These are phyloP conservation scores for Sarocladiaceae sp. DNA, from an alignment of 2,329 filamentous ascomycete species.

Conservation along the genomic window DNA sequence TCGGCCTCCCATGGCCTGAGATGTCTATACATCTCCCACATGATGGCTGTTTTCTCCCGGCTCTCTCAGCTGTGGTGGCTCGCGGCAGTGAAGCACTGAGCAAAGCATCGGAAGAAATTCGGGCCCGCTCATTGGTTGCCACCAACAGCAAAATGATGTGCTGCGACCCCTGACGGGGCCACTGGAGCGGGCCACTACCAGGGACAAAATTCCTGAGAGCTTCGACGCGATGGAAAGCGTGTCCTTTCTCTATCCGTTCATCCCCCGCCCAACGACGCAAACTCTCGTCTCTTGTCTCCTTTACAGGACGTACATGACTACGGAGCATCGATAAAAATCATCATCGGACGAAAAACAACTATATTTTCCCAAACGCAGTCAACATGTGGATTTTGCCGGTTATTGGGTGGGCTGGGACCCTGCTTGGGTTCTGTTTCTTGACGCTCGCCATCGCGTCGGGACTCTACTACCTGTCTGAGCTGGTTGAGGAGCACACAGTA, in stretches of 20 bases:
- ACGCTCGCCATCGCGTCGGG: slow-evolving; percentile 97
- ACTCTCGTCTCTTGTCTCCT: background rate
- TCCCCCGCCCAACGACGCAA: background rate
- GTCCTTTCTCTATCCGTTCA: background rate
- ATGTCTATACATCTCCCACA: too few species aligned
- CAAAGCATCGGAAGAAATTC: slow-evolving; percentile 1
- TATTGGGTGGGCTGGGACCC: slow-evolving; percentile 81
- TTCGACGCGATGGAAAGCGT: slow-evolving; percentile 8
- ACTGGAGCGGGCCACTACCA: background rate
- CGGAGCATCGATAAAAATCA: background rate
- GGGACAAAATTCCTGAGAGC: background rate
- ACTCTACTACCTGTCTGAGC: slow-evolving; percentile 95
- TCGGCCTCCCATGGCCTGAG: background rate
- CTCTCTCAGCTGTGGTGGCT: too few species aligned
- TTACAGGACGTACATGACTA: too few species aligned
- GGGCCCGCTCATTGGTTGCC: background rate
- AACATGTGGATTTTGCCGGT: slow-evolving; percentile 95
- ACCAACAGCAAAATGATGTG: background rate
- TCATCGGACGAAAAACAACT: too few species aligned
- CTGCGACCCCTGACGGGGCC: background rate
- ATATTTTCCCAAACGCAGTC: slow-evolving; percentile 13
- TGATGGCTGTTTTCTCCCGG: too few species aligned
- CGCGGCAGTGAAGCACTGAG: background rate
- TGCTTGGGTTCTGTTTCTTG: slow-evolving; percentile 88
- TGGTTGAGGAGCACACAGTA: slow-evolving; percentile 97